A percentile compares a stretch with the other conserved stretches of the same genome.
phyloP scores from a whole-genome alignment of 2,329 filamentous ascomycete genomes.

The Beauveria pseudobassiana region DNA sequence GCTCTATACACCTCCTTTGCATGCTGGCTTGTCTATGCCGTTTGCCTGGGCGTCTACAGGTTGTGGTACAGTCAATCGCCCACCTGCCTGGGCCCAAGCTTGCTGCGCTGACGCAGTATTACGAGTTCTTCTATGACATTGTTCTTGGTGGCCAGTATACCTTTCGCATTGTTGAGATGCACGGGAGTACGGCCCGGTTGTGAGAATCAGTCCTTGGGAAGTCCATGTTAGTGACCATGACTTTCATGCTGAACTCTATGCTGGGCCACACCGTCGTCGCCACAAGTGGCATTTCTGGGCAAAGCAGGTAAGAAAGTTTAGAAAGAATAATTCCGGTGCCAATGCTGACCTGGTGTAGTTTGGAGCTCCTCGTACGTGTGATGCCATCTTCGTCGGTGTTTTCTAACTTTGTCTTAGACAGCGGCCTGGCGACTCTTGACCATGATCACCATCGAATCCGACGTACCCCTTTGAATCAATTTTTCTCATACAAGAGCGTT shows the following conservation, averaged over 20 bases:
- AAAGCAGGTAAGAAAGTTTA: slow-evolving; percentile 24
- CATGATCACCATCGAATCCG: slow-evolving; percentile 27
- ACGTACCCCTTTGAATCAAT: slow-evolving; percentile 27
- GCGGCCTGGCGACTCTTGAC: slow-evolving; percentile 27
- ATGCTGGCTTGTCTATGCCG: slow-evolving; percentile 23
- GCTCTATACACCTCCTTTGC: slow-evolving; percentile 18
- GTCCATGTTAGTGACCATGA: slow-evolving; percentile 30
- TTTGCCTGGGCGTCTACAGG: slow-evolving; percentile 23
- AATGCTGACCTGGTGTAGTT: slow-evolving; percentile 18
- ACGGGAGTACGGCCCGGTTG: slow-evolving; percentile 33
- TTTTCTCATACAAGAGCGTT: slow-evolving; percentile 30
- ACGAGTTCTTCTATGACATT: slow-evolving; percentile 37
- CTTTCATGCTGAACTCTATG: slow-evolving; percentile 33
- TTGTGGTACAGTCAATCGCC: slow-evolving; percentile 30
- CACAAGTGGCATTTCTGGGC: slow-evolving; percentile 29
- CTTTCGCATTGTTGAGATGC: slow-evolving; percentile 33
- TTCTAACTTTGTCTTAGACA: slow-evolving; percentile 20
- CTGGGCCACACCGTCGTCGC: slow-evolving; percentile 22
- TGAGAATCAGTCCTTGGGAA: slow-evolving; percentile 34
- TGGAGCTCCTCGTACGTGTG: slow-evolving; percentile 25
- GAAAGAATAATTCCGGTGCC: neutral
- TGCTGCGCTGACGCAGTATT: slow-evolving; percentile 31
- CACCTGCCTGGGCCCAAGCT: slow-evolving; percentile 32
- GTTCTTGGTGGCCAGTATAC: slow-evolving; percentile 33
- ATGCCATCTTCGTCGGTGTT: neutral